Evolutionary conservation across 306 rosid species (phyloP), one percentile per base, ranked within the genome.

Genomic region (Cercis canadensis): DNA sequence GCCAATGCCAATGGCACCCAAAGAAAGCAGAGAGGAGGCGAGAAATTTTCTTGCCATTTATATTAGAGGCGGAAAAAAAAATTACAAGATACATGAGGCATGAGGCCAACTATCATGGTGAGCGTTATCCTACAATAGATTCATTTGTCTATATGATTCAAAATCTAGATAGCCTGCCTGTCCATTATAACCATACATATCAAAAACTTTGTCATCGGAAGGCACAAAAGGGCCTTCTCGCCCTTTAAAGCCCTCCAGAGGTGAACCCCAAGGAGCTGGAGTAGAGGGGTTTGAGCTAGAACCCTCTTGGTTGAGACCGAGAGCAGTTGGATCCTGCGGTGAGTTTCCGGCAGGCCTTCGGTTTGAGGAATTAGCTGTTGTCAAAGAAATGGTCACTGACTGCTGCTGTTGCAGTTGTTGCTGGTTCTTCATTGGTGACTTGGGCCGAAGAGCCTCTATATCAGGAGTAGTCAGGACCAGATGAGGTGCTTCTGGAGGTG

Each of bases 391-490:
- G 17, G 98, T 73, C 14, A 79, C 54, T 0, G 99, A 85, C 40
- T 92, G 83, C 71, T 85, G 96, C 78, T 89, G 96, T 82, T 90
- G 96, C 82, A 82, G 43, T 83, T 92, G 98, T 80, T 92, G 99
- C 82, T 95, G 99, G 87, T 92, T 95, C 85, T 95, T 95, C 97
- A 95, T 91, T 2, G 99, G 99, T 46, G 99, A 95, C 82, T 95
- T 95, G 54, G 99, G 97, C 62, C 99, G 84, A 46, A 95, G 96
- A 53, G 96, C 50, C 82, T 95, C 97, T 24, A 95, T 95, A 4
- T 95, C 99, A 0, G 96, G 96, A 29, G 99, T 95, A 24, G 99
- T 95, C 31, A 89, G 53, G 33, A 95, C 99, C 78, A 95, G 87
- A 88, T 95, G 99, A 67, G 97, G 92, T 59, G 99, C 97, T 79